A percentile compares a stretch with the other conserved stretches of the same genome.
phyloP scores from a whole-genome alignment of 139 green algal species.

The Tetraselmis chui region DNA sequence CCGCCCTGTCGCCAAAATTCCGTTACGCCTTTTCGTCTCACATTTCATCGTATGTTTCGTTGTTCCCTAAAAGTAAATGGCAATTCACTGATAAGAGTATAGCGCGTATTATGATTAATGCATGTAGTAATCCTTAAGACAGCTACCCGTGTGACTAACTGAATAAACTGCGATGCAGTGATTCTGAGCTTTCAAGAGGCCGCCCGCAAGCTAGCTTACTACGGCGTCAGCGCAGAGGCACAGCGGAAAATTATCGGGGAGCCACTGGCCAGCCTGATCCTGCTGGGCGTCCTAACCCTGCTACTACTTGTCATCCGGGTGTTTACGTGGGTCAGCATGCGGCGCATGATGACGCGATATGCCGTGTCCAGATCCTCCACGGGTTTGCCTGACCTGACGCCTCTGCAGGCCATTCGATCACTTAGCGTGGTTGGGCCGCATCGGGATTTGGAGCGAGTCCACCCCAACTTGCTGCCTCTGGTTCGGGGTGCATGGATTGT shows the following conservation, averaged over 20 bases:
- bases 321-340: neutral
- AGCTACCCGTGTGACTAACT: too few relatives aligned
- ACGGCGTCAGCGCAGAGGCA: neutral
- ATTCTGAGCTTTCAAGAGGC: neutral
- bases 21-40: too few relatives aligned
- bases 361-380: neutral
- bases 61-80: too few relatives aligned
- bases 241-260: neutral
- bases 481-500: slow-evolving; percentile 38
- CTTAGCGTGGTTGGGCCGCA: neutral
- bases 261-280: neutral
- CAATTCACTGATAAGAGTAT: too few relatives aligned
- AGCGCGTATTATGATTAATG: too few relatives aligned
- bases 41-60: too few relatives aligned
- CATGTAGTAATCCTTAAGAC: too few relatives aligned
- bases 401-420: neutral
- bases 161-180: too few relatives aligned
- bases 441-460: neutral
- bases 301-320: neutral
- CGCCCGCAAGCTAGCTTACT: neutral
- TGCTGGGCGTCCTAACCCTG: neutral
- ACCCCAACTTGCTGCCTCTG: slow-evolving; percentile 21
- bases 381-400: neutral
- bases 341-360: neutral
- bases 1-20: too few relatives aligned